Conservation (phyloP, 306 rosid genomes). For the Gleditsia sinensis region DNA sequence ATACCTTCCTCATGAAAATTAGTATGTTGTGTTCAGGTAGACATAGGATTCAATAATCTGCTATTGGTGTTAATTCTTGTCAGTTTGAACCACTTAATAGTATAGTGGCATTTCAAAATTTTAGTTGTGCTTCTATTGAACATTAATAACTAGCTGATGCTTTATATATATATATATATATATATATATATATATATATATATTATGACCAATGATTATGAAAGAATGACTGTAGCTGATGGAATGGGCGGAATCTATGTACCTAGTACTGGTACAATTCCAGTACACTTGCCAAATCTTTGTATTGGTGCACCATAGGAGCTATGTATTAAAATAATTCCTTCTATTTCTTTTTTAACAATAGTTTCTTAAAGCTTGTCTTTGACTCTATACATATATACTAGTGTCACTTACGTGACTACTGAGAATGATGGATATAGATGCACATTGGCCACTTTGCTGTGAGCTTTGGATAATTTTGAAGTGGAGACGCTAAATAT, state of each 20-base stretch:
- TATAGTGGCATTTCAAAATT: neutral
- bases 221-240: constrained; percentile 15
- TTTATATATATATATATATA: too few relatives aligned
- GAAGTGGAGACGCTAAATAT: neutral
- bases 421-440: constrained; percentile 14
- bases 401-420: neutral
- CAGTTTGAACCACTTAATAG: constrained; percentile 4
- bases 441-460: constrained; percentile 17
- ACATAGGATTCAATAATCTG: constrained; percentile 11
- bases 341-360: neutral
- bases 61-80: constrained; percentile 18
- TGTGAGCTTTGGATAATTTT: constrained; percentile 22
- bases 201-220: constrained; percentile 7
- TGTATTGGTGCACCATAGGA: neutral
- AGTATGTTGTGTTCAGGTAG: neutral
- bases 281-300: neutral
- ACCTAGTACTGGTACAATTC: neutral
- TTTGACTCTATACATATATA: neutral
- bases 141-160: constrained; percentile 5
- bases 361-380: constrained; percentile 9
- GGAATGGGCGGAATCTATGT: neutral
- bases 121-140: constrained; percentile 15
- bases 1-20: neutral
- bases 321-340: neutral
- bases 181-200: neutral